phyloP scores from a whole-genome alignment of 176 grass and related monocot genomes.

The Elymus sibiricus region DNA sequence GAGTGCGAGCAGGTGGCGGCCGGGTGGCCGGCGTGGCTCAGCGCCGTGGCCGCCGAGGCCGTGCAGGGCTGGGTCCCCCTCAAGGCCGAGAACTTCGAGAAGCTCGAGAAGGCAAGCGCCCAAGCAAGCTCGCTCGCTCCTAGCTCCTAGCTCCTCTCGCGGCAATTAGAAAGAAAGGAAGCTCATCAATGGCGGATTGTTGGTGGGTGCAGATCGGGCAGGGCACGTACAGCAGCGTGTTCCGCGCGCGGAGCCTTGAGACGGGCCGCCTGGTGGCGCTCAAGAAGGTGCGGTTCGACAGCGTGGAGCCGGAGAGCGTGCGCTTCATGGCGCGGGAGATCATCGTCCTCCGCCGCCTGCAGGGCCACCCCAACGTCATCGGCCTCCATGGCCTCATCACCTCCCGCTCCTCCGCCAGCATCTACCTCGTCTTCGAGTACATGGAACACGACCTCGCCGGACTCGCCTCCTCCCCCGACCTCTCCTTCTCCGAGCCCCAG shows the following conservation, averaged over 20 bases:
- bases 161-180: background rate
- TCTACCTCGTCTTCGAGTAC: conserved; percentile 98
- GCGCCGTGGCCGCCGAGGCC: conserved; percentile 86
- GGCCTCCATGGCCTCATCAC: conserved; percentile 42
- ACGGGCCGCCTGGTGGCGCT: conserved; percentile 42
- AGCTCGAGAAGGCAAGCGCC: conserved; percentile 69
- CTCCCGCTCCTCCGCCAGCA: conserved; percentile 31
- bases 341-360: conserved; percentile 46
- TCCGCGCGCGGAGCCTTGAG: conserved; percentile 31
- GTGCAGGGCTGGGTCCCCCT: conserved; percentile 89
- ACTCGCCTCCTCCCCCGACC: conserved; percentile 45
- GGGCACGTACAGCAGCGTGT: conserved; percentile 68
- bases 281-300: conserved; percentile 74
- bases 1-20: conserved; percentile 70
- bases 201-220: conserved; percentile 31
- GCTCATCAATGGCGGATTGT: background rate
- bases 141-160: background rate
- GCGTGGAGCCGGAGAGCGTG: conserved; percentile 58
- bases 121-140: background rate
- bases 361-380: conserved; percentile 48
- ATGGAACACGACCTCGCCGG: conserved; percentile 96
- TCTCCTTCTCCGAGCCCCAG: conserved; percentile 48
- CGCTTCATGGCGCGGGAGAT: conserved; percentile 65
- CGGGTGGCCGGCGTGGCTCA: conserved; percentile 90
- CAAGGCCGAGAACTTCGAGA: conserved; percentile 75